Conservation (phyloP, 225 moss, liverwort and hornwort genomes). For the Polytrichum formosum region DNA sequence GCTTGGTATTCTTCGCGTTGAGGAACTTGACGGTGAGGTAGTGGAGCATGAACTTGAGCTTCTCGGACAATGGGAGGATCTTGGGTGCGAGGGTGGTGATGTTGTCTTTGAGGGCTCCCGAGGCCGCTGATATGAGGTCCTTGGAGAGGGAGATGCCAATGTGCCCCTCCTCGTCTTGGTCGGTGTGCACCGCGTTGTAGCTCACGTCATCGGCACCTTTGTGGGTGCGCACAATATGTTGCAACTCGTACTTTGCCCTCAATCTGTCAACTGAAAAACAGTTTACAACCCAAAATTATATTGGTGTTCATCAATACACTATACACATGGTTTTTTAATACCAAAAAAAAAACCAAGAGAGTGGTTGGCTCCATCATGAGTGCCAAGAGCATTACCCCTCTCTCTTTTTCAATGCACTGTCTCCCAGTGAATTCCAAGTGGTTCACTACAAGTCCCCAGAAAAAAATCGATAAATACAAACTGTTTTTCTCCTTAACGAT, state of each 20-base stretch:
- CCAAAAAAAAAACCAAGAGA: too few species aligned
- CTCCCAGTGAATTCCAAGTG: too few species aligned
- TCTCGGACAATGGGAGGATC: slow-evolving; percentile 41
- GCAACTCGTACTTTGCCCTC: slow-evolving; percentile 50
- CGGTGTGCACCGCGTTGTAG: slow-evolving; percentile 30
- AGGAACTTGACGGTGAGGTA: slow-evolving; percentile 16
- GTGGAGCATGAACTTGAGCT: slow-evolving; percentile 19
- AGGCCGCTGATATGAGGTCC: slow-evolving; percentile 31
- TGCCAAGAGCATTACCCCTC: too few species aligned
- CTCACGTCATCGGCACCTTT: slow-evolving; percentile 35
- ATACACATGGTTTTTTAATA: too few species aligned
- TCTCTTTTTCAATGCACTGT: too few species aligned
- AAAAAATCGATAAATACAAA: too few species aligned
- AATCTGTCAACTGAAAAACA: slow-evolving; percentile 28
- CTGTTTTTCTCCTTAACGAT: too few species aligned
- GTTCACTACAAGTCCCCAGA: too few species aligned
- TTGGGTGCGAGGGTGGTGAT: slow-evolving; percentile 40
- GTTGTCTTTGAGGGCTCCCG: slow-evolving; percentile 34
- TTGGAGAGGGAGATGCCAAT: slow-evolving; percentile 28
- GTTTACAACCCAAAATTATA: too few species aligned
- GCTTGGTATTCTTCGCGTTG: slow-evolving; percentile 3
- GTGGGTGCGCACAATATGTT: slow-evolving; percentile 38
- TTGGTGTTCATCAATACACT: too few species aligned
- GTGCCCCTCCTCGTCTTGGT: slow-evolving; percentile 31
- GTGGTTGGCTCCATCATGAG: too few species aligned